Conservation (phyloP, 2,329 filamentous ascomycete species). For the Colletotrichum falcatum region DNA sequence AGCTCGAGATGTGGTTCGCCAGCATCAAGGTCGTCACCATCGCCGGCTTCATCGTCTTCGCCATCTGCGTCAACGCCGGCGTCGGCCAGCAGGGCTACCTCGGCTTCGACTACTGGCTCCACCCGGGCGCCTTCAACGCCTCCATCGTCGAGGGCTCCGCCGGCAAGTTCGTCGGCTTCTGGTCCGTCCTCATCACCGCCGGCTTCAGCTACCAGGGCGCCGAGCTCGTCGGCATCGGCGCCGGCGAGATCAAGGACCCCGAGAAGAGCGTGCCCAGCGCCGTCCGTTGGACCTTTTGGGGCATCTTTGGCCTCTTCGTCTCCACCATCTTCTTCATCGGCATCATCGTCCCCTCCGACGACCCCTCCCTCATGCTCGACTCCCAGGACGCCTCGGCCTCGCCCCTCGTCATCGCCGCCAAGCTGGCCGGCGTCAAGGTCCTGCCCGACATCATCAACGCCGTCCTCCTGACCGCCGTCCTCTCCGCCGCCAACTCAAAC, state of each 20-base stretch:
- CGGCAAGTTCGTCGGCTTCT: constrained; percentile 76
- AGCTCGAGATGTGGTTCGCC: constrained; percentile 84
- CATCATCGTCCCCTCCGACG: constrained; percentile 74
- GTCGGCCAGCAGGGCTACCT: constrained; percentile 77
- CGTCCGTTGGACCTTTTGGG: constrained; percentile 80
- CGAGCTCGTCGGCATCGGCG: constrained; percentile 82
- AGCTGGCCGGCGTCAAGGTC: constrained; percentile 71
- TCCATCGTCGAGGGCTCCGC: constrained; percentile 65
- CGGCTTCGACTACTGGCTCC: constrained; percentile 78
- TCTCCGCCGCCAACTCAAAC: constrained; percentile 83
- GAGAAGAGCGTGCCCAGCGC: constrained; percentile 78
- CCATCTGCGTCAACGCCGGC: constrained; percentile 80
- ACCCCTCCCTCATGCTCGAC: constrained; percentile 63
- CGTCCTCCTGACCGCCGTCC: constrained; percentile 80
- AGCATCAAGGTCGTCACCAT: constrained; percentile 82
- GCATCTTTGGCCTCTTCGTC: constrained; percentile 77
- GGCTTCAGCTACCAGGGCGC: constrained; percentile 80
- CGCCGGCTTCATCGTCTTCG: constrained; percentile 80
- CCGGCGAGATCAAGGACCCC: constrained; percentile 80
- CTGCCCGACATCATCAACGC: constrained; percentile 81
- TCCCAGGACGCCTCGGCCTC: constrained; percentile 72
- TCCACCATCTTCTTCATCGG: constrained; percentile 77
- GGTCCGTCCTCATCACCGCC: constrained; percentile 75
- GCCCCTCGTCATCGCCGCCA: constrained; percentile 71
- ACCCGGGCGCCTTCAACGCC: constrained; percentile 75